A percentile compares a stretch with the other conserved stretches of the same genome.
Conservation (phyloP, 78 protist genomes). For the Dictyostelium purpureum region DNA sequence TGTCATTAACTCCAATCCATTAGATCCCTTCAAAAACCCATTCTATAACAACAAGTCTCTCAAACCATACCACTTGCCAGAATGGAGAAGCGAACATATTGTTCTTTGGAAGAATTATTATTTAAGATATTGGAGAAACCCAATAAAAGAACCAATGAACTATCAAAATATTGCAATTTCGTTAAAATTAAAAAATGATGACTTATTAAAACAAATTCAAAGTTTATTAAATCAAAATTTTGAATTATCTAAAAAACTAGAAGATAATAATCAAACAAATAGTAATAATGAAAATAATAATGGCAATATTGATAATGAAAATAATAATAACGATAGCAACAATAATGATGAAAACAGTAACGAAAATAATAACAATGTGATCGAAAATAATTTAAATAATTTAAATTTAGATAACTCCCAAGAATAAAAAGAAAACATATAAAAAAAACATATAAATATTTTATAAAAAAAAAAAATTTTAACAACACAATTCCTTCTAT, state of each 20-base stretch:
- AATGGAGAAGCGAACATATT: slow-evolving; percentile 50
- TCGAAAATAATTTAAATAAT: too few species aligned
- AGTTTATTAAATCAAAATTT: neutral
- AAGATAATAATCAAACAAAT: too few species aligned
- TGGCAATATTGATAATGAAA: neutral
- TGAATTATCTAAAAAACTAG: neutral
- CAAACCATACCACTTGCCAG: slow-evolving; percentile 21
- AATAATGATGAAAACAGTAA: too few species aligned
- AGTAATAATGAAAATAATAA: too few species aligned
- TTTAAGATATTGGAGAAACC: slow-evolving; percentile 37
- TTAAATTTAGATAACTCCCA: too few species aligned
- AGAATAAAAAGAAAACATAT: too few species aligned
- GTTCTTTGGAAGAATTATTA: slow-evolving; percentile 63
- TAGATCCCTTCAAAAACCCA: slow-evolving; percentile 23
- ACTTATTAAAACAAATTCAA: neutral
- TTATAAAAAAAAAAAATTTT: too few species aligned
- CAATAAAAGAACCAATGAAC: slow-evolving; percentile 48
- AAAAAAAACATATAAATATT: too few species aligned
- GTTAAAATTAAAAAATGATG: slow-evolving; percentile 22
- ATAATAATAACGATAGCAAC: too few species aligned
- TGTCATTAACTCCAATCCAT: neutral
- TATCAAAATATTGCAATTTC: slow-evolving; percentile 15
- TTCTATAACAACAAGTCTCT: neutral
- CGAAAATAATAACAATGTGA: too few species aligned
- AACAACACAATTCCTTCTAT: too few species aligned